Percentiles rank a stretch among this genome's conserved stretches.
Evolutionary conservation across 306 rosid species (phyloP).

Genomic region (Dryas drummondii): DNA sequence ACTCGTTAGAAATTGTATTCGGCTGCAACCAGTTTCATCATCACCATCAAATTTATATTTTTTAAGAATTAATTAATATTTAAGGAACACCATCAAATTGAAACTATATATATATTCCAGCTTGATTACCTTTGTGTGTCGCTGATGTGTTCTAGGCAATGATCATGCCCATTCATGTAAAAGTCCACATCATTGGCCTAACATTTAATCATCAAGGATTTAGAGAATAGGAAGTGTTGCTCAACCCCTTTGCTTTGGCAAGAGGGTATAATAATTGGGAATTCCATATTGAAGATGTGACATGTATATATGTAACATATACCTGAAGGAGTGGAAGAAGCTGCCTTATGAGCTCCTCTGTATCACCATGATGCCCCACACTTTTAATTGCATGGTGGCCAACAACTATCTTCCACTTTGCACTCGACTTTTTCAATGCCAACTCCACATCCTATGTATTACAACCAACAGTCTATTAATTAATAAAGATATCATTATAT

Average conservation of each 20-base stretch:
- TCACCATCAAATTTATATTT: background rate
- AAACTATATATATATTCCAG: too few relatives aligned
- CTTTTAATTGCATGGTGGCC: constrained; percentile 83
- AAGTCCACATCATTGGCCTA: constrained; percentile 74
- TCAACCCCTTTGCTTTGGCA: background rate
- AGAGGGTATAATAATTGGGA: background rate
- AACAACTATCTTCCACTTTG: constrained; percentile 82
- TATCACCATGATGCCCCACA: constrained; percentile 74
- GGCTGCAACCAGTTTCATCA: constrained; percentile 40
- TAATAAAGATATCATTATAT: too few relatives aligned
- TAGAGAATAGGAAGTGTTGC: too few relatives aligned
- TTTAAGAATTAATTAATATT: too few relatives aligned
- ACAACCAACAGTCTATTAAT: too few relatives aligned
- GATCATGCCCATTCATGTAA: constrained; percentile 90
- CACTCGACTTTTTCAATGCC: constrained; percentile 43
- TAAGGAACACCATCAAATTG: background rate
- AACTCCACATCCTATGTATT: constrained; percentile 36
- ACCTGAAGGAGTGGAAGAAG: constrained; percentile 84
- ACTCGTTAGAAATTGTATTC: constrained; percentile 67
- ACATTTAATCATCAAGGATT: background rate
- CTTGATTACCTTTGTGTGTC: constrained; percentile 47
- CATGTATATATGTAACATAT: background rate
- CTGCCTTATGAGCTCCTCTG: constrained; percentile 52
- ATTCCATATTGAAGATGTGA: constrained; percentile 3
- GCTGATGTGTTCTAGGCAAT: constrained; percentile 70